phyloP scores from a whole-genome alignment of 768 basidiomycete genomes.

The Tricholoma sp. region DNA sequence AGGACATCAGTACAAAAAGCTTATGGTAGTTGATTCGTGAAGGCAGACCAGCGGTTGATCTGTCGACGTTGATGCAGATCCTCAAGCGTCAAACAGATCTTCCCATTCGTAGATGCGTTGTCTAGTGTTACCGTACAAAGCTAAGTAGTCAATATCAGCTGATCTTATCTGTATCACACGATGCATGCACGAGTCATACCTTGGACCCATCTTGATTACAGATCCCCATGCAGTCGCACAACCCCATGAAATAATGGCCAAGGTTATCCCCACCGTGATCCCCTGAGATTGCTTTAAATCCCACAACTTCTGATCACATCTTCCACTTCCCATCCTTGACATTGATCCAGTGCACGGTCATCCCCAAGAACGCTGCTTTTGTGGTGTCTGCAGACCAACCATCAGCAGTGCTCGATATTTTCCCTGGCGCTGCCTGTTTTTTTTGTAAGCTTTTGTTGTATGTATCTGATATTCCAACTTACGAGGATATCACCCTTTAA shows the following conservation, averaged over 20 bases:
- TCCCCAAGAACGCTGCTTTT: background rate
- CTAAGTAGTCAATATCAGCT: background rate
- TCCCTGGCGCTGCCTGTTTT: background rate
- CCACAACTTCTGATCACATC: background rate
- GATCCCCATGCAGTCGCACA: too few species aligned
- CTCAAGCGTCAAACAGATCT: background rate
- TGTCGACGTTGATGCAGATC: background rate
- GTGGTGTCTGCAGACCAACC: background rate
- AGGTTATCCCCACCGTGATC: background rate
- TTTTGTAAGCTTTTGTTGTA: background rate
- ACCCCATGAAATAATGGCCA: background rate
- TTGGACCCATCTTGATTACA: background rate
- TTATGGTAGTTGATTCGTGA: background rate
- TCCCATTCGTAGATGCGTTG: background rate
- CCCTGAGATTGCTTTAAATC: background rate
- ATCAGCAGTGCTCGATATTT: background rate
- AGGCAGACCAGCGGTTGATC: background rate
- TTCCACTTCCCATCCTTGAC: too few species aligned
- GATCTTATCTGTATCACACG: too few species aligned
- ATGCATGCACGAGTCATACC: too few species aligned
- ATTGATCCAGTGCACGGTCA: background rate
- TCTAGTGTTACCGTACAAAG: background rate
- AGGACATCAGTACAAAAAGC: background rate
- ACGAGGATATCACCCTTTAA: conserved; percentile 3
- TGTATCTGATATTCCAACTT: background rate